Percentiles rank a stretch among this genome's conserved stretches.
Evolutionary conservation across 352 stramenopile genomes (phyloP).

Genomic region (Stramenopiles sp.): DNA sequence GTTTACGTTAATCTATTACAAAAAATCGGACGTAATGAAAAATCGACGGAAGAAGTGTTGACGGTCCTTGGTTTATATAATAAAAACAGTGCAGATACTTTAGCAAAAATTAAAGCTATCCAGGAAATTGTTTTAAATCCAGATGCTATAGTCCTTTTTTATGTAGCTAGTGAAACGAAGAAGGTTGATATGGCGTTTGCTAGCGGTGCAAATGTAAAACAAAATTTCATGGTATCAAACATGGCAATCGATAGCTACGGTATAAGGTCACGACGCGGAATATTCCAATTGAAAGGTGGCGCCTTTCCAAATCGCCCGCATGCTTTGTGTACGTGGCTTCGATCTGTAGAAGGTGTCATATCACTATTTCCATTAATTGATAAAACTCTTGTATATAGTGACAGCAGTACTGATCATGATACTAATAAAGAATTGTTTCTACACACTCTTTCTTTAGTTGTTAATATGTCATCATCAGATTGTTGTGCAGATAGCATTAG

Average conservation of each 20-base stretch:
- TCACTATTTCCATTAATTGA: neutral
- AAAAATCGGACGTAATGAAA: neutral
- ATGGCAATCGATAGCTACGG: neutral
- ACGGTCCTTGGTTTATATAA: neutral
- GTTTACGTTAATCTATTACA: neutral
- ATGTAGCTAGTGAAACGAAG: neutral
- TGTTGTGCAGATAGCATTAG: neutral
- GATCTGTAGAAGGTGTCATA: neutral
- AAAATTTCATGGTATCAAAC: neutral
- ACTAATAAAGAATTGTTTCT: neutral
- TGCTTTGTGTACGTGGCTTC: neutral
- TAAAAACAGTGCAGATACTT: neutral
- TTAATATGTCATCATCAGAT: neutral
- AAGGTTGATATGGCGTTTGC: neutral
- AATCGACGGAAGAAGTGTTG: neutral
- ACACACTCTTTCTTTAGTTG: neutral
- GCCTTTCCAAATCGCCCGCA: neutral
- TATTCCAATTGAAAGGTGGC: neutral
- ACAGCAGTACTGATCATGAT: neutral
- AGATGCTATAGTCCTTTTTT: neutral
- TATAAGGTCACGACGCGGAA: neutral
- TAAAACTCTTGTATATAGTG: neutral
- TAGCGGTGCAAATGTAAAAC: neutral
- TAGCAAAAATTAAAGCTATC: neutral
- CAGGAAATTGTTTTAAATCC: neutral